Percentiles rank a stretch among this genome's conserved stretches.
Evolutionary conservation across 257 asterid genomes (phyloP).

Genomic region (Solanum pimpinellifolium): DNA sequence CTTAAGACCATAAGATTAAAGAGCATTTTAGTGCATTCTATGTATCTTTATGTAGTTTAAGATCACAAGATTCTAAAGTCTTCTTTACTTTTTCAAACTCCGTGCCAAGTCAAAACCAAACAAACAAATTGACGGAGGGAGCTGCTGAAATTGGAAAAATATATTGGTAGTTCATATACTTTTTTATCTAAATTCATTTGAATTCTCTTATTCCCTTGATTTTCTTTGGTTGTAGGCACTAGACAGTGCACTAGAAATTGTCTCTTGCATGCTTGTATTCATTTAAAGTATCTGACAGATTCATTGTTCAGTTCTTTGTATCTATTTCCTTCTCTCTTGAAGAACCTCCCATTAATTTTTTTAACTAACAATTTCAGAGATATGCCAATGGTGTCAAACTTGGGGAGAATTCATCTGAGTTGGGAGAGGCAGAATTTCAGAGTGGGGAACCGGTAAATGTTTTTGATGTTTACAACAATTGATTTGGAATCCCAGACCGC

Average conservation of each 20-base stretch:
- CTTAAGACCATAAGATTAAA: not conserved
- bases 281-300: not conserved
- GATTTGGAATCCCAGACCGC: not conserved
- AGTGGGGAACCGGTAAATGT: conserved; percentile 39
- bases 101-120: not conserved
- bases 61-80: not conserved
- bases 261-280: not conserved
- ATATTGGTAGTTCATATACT: not conserved
- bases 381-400: not conserved
- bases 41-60: not conserved
- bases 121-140: not conserved
- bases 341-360: not conserved
- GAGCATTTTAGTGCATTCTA: not conserved
- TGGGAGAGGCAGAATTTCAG: conserved; percentile 17
- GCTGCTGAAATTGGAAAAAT: not conserved
- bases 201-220: not conserved
- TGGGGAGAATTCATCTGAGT: conserved; percentile 7
- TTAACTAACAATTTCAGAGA: not conserved
- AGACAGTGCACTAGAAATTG: not conserved
- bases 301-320: not conserved
- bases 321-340: not conserved
- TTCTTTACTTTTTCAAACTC: not conserved
- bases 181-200: not conserved
- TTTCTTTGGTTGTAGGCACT: not conserved
- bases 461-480: not conserved